Evolutionary conservation across 164 flowering plant species (phyloP), one percentile per base, ranked within the genome.

Genomic region (Dillenia turbinata): DNA sequence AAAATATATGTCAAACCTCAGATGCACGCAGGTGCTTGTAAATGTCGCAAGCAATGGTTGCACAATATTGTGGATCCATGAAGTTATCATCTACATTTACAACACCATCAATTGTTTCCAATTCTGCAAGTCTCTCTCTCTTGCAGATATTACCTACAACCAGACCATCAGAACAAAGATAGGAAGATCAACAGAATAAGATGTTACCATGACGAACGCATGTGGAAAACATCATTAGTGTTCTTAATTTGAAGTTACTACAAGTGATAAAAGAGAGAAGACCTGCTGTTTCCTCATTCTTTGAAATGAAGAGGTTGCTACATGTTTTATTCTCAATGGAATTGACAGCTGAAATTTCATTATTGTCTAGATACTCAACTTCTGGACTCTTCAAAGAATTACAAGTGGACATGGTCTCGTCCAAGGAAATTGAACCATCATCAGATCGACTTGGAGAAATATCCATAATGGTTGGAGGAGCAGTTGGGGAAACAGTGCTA

Each of bases 301-400:
- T 89, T 12, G 97, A 86, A 63, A 91, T 89, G 79, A 65, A 67
- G 47, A 88, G 90, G 56, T 73, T 73, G 64, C 78, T 75, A 50
- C 76, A 71, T 10, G 92, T 79, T 74, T 80, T 88, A 74, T 86
- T 73, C 61, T 85, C 87, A 8, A 92, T 66, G 46, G 90, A 82
- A 67, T 76, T 80, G 59, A 81, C 71, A 8, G 73, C 77, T 3
- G 84, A 75, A 50, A 76, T 69, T 54, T 85, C 90, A 57, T 50
- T 72, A 44, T 71, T 86, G 75, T 91, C 99, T 24, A 91, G 47
- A 56, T 92, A 94, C 65, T 94, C 99, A 65, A 91, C 74, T 24
- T 91, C 88, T 4, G 97, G 92, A 60, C 97, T 94, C 72, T 84
- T 94, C 71, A 89, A 75, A 47, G 97, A 91, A 66, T 88, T 94